Conservation (phyloP, 2,329 filamentous ascomycete species). For the Drechslerella coelobrocha region DNA sequence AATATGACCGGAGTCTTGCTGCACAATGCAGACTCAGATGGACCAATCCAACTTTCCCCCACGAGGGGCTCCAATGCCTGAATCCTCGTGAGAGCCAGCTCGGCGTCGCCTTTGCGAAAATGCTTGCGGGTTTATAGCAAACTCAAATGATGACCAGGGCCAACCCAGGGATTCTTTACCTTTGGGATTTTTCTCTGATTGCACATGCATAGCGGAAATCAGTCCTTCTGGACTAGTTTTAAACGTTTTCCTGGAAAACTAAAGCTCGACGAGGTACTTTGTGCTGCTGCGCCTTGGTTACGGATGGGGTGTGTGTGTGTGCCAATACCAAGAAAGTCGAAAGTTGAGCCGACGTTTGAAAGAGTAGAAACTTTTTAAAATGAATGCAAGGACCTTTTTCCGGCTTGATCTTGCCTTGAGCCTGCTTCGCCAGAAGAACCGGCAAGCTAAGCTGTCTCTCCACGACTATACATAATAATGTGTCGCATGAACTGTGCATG, state of each 20-base stretch:
- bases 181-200: slow-evolving; percentile 10
- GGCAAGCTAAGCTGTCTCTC: slow-evolving; percentile 35
- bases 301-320: slow-evolving; percentile 16
- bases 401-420: slow-evolving; percentile 25
- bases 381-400: slow-evolving; percentile 18
- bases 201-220: slow-evolving; percentile 17
- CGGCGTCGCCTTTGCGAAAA: slow-evolving; percentile 22
- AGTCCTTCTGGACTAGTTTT: slow-evolving; percentile 15
- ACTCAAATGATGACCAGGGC: slow-evolving; percentile 34
- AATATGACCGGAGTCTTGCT: slow-evolving; percentile 37
- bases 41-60: slow-evolving; percentile 22
- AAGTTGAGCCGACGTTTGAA: slow-evolving; percentile 22
- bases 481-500: slow-evolving; percentile 30
- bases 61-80: slow-evolving; percentile 30
- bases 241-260: slow-evolving; percentile 21
- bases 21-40: slow-evolving; percentile 36
- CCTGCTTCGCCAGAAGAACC: slow-evolving; percentile 37
- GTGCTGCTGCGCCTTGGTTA: slow-evolving; percentile 42
- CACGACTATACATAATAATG: slow-evolving; percentile 16
- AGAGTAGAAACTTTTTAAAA: slow-evolving; percentile 34
- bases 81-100: slow-evolving; percentile 30
- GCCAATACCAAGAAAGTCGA: slow-evolving; percentile 14
- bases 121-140: slow-evolving; percentile 37
- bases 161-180: slow-evolving; percentile 7
- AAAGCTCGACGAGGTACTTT: slow-evolving; percentile 11